These are phyloP conservation scores for Juglanconis oblonga DNA, from an alignment of 2,329 filamentous ascomycete species.

Conservation along the genomic window DNA sequence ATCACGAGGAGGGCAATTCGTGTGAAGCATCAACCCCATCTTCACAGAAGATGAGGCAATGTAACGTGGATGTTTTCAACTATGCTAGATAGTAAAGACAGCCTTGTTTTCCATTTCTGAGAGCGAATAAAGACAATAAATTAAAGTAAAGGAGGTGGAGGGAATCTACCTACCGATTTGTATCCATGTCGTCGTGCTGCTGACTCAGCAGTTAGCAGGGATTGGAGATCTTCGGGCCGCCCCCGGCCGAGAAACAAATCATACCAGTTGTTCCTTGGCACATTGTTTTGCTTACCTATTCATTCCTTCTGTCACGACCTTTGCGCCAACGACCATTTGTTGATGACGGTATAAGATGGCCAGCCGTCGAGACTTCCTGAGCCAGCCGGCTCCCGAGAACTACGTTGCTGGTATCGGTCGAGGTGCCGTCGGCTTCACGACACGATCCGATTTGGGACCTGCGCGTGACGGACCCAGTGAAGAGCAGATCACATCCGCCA, in stretches of 20 bases:
- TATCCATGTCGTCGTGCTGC: neutral
- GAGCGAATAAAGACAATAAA: too few species aligned
- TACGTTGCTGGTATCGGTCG: constrained; percentile 95
- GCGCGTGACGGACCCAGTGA: constrained; percentile 93
- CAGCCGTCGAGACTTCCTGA: constrained; percentile 78
- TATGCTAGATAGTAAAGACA: too few species aligned
- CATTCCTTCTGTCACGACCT: neutral
- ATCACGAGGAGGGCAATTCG: too few species aligned
- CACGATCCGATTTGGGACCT: constrained; percentile 91
- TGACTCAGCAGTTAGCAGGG: neutral
- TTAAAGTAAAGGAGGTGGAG: neutral
- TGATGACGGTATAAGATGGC: constrained; percentile 40
- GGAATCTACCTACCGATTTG: neutral
- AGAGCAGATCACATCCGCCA: constrained; percentile 96
- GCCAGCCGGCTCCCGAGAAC: constrained; percentile 79
- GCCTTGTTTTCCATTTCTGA: too few species aligned
- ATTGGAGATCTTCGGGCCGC: neutral
- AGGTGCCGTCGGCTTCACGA: constrained; percentile 97
- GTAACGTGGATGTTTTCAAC: too few species aligned
- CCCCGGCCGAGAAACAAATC: neutral
- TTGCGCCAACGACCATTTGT: neutral
- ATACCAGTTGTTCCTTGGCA: neutral
- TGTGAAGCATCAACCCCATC: too few species aligned
- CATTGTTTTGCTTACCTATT: neutral
- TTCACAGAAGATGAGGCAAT: too few species aligned